These are phyloP conservation scores for Chenopodium quinoa DNA, from an alignment of 148 eudicot genomes.

Conservation along the genomic window DNA sequence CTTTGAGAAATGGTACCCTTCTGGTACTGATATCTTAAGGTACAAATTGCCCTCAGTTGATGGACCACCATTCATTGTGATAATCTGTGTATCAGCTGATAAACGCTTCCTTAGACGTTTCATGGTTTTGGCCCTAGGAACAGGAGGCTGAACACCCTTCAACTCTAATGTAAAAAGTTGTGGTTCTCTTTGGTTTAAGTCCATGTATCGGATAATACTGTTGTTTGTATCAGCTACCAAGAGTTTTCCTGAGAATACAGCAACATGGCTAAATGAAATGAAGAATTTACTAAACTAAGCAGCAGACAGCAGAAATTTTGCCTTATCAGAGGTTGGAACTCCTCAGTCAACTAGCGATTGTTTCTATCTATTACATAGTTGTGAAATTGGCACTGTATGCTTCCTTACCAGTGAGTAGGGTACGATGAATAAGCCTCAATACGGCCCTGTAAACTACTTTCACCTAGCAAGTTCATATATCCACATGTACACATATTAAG, in stretches of 20 bases:
- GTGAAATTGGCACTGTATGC: neutral
- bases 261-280: neutral
- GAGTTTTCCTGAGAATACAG: slow-evolving; percentile 57
- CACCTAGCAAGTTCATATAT: neutral
- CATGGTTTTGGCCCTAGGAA: slow-evolving; percentile 55
- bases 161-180: slow-evolving; percentile 68
- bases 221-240: slow-evolving; percentile 90
- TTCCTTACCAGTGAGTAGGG: neutral
- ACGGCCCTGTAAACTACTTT: neutral
- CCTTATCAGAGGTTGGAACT: neutral
- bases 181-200: slow-evolving; percentile 53
- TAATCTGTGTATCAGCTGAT: slow-evolving; percentile 52
- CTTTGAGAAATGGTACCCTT: slow-evolving; percentile 98
- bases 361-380: too few species aligned
- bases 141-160: slow-evolving; percentile 84
- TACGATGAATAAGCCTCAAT: neutral
- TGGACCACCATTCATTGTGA: slow-evolving; percentile 63
- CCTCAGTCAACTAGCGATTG: neutral
- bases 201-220: slow-evolving; percentile 71
- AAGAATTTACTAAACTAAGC: neutral
- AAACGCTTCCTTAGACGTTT: slow-evolving; percentile 79
- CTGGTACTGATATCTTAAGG: slow-evolving; percentile 67
- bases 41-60: slow-evolving; percentile 61
- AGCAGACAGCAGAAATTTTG: neutral
- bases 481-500: neutral